A percentile compares a stretch with the other conserved stretches of the same genome.
Conservation (phyloP, 129 eudicot species). For the Artemisia argyi region DNA sequence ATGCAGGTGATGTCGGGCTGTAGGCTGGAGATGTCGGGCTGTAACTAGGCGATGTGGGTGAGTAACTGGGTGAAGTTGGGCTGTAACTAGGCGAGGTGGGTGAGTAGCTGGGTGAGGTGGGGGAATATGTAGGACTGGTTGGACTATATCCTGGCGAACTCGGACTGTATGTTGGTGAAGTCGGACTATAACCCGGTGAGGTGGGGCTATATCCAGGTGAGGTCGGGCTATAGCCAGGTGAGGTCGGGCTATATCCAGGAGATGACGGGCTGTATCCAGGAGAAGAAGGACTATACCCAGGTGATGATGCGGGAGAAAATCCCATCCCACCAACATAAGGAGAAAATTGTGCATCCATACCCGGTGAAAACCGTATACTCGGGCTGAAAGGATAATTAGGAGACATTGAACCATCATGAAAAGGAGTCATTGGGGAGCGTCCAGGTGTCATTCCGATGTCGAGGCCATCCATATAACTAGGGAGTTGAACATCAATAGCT, state of each 20-base stretch:
- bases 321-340: slow-evolving; percentile 87
- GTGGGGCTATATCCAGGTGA: slow-evolving; percentile 8
- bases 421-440: slow-evolving; percentile 87
- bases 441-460: slow-evolving; percentile 95
- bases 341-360: slow-evolving; percentile 78
- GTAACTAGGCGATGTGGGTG: slow-evolving; percentile 82
- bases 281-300: slow-evolving; percentile 26
- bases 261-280: no score
- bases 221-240: not conserved
- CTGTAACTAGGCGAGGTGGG: slow-evolving; percentile 84
- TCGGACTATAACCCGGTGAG: slow-evolving; percentile 6
- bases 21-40: slow-evolving; percentile 84
- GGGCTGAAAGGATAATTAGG: slow-evolving; percentile 85
- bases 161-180: slow-evolving; percentile 68
- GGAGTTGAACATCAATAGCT: no score
- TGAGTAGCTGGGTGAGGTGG: slow-evolving; percentile 87
- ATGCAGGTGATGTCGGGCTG: slow-evolving; percentile 83
- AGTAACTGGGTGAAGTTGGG: slow-evolving; percentile 75
- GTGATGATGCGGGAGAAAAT: slow-evolving; percentile 81
- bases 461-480: slow-evolving; percentile 34
- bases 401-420: slow-evolving; percentile 83
- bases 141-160: slow-evolving; percentile 82
- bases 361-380: slow-evolving; percentile 70
- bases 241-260: not conserved
- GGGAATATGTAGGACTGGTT: slow-evolving; percentile 78